Evolutionary conservation across 768 basidiomycete species (phyloP).

Genomic region (Suillus fuscotomentosus): DNA sequence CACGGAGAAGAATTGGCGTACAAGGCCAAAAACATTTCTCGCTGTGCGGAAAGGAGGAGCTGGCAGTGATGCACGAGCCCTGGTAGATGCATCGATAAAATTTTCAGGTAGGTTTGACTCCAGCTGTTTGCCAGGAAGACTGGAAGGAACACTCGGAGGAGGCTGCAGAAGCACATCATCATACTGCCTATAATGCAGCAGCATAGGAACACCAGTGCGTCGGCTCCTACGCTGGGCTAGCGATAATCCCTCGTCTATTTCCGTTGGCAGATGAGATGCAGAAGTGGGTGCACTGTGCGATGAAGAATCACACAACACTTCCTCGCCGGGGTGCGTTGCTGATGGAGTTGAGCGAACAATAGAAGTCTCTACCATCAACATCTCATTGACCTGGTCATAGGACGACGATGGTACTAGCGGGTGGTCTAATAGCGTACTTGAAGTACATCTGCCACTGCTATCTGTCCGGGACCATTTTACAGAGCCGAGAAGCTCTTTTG

Average conservation of each 20-base stretch:
- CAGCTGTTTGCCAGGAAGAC: neutral
- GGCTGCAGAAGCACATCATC: constrained; percentile 4
- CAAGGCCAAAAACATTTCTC: constrained; percentile 2
- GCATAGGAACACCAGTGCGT: neutral
- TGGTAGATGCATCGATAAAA: accelerated
- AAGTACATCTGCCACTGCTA: neutral
- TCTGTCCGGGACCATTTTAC: too few species aligned
- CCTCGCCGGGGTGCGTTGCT: too few species aligned
- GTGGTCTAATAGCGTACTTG: neutral
- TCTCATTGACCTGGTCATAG: too few species aligned
- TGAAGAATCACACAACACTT: too few species aligned
- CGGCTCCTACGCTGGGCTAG: neutral
- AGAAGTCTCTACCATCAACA: too few species aligned
- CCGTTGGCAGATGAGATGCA: too few species aligned
- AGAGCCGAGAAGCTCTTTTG: neutral
- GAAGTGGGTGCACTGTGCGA: too few species aligned
- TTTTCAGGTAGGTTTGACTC: neutral
- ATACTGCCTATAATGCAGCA: neutral
- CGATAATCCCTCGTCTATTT: neutral
- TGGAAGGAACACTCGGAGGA: accelerated
- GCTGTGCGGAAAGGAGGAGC: neutral
- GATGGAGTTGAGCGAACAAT: too few species aligned
- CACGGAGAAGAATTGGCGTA: neutral
- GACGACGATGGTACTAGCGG: too few species aligned
- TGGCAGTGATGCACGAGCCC: neutral